Evolutionary conservation across 371 early-diverging fungal genomes (phyloP), one percentile per base, ranked within the genome.

Genomic region (Zancudomyces culisetae): DNA sequence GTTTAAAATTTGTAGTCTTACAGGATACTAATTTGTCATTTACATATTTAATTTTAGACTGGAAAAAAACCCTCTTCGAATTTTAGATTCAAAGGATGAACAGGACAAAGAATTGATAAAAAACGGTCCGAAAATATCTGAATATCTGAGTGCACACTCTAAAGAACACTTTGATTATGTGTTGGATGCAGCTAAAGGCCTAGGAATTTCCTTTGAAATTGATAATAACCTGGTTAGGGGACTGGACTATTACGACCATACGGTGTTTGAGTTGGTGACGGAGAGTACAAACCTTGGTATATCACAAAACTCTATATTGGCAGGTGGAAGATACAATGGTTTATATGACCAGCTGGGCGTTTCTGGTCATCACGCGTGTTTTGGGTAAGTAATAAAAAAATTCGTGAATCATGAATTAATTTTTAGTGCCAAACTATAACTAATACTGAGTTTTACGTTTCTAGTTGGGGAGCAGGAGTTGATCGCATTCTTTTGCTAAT

Each of bases 281-380:
- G 61, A 61, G n/a, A 22, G 55, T 10, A 28, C 42, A 23, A 27
- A 52, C 0, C 56, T 79, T 4, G 79, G 79, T 0, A 49, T 53
- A 0, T 70, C 77, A 27, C 80, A 79, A 55, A 70, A 66, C 21
- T 77, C 80, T 2, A 63, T 79, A 4, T 60, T 79, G 8, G 80
- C 76, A 0, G 80, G 80, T n/a, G 80, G 80, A 4, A 60, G 79
- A 19, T 79, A 79, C 43, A 76, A 79, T 42, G 69, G 73, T 0
- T 60, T 79, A 35, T 64, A 71, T 0, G 59, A 61, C 22, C 58
- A 61, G 8, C 56, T 78, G 63, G 72, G 76, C 6, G 72, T 70
- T 0, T 55, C 64, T 18, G 45, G 53, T 2, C 55, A 62, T n/a
- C 45, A 72, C 15, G 56, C 77, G 1, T 73, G 72, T 10, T 50